These are phyloP conservation scores for Pestalotiopsis sp. DNA, from an alignment of 2,329 filamentous ascomycete genomes.

Conservation along the genomic window DNA sequence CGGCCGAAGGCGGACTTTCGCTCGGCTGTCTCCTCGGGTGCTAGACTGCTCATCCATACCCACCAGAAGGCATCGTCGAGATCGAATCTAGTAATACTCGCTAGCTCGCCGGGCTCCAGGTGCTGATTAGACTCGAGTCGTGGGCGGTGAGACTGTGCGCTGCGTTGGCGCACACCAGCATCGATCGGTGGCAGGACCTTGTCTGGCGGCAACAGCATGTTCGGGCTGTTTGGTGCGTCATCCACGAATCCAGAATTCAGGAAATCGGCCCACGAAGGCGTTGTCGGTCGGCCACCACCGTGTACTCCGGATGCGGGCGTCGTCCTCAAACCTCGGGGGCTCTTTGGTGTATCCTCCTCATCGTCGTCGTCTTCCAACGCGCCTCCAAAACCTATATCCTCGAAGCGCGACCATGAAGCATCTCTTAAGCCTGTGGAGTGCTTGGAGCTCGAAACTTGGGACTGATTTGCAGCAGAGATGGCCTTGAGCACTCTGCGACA, in stretches of 20 bases:
- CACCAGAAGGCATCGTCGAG: slow-evolving; percentile 98
- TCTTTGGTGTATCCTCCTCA: slow-evolving; percentile 56
- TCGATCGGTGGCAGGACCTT: slow-evolving; percentile 88
- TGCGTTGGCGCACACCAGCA: slow-evolving; percentile 71
- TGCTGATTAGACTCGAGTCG: slow-evolving; percentile 68
- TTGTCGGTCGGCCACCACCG: slow-evolving; percentile 78
- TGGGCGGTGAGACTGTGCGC: slow-evolving; percentile 82
- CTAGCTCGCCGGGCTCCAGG: slow-evolving; percentile 89
- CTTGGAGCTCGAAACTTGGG: slow-evolving; percentile 71
- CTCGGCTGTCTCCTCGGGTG: slow-evolving; percentile 81
- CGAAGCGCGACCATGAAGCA: slow-evolving; percentile 94
- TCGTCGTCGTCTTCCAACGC: slow-evolving; percentile 72
- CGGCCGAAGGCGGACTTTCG: slow-evolving; percentile 93
- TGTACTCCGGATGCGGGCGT: slow-evolving; percentile 66
- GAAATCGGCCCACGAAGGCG: slow-evolving; percentile 98
- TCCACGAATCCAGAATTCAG: slow-evolving; percentile 91
- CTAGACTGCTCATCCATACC: slow-evolving; percentile 98
- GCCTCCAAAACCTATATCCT: slow-evolving; percentile 88
- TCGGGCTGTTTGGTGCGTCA: slow-evolving; percentile 62
- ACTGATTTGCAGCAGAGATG: slow-evolving; percentile 88
- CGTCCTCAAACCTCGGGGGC: slow-evolving; percentile 57
- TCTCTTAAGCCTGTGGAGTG: slow-evolving; percentile 76
- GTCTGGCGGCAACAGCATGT: slow-evolving; percentile 84
- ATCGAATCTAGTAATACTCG: slow-evolving; percentile 84
- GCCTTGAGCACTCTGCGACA: slow-evolving; percentile 87